Evolutionary conservation across 2,329 filamentous ascomycete species (phyloP).

Genomic region (Cyphellophora attinorum): DNA sequence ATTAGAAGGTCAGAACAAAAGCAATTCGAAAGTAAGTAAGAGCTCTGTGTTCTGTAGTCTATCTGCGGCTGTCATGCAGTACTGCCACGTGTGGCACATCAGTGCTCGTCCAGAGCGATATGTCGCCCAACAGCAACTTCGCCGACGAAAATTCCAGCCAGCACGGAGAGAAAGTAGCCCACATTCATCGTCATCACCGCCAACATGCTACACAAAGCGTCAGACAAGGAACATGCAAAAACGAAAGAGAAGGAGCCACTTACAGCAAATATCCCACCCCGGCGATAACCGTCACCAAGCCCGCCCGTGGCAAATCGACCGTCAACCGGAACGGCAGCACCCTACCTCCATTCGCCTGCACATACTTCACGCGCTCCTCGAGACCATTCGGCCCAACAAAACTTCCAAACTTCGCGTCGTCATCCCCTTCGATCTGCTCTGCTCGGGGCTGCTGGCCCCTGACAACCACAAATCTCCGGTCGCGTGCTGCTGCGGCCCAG

Average conservation of each 20-base stretch:
- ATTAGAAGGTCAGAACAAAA: too few relatives aligned
- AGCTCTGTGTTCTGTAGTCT: too few relatives aligned
- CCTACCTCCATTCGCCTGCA: constrained; percentile 41
- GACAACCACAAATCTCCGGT: constrained; percentile 68
- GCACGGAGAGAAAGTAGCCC: constrained; percentile 73
- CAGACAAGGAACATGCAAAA: background rate
- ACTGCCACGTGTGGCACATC: too few relatives aligned
- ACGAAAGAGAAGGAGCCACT: constrained; percentile 30
- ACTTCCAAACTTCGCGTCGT: constrained; percentile 54
- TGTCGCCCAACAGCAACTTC: constrained; percentile 73
- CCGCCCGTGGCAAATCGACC: constrained; percentile 65
- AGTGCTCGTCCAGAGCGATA: constrained; percentile 42
- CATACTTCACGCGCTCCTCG: constrained; percentile 70
- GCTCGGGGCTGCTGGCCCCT: constrained; percentile 52
- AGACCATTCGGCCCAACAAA: constrained; percentile 65
- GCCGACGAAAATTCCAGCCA: constrained; percentile 73
- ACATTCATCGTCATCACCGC: constrained; percentile 86
- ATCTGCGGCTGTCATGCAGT: too few relatives aligned
- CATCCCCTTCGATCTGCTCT: constrained; percentile 50
- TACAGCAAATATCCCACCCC: constrained; percentile 79
- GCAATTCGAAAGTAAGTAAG: too few relatives aligned
- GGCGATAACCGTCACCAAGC: constrained; percentile 60
- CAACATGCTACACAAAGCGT: constrained; percentile 58
- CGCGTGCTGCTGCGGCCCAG: constrained; percentile 64
- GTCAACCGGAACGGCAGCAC: constrained; percentile 69